Base-by-base conservation (phyloP, 2,329 filamentous ascomycete genomes). In the Fusarium sp. region DNA sequence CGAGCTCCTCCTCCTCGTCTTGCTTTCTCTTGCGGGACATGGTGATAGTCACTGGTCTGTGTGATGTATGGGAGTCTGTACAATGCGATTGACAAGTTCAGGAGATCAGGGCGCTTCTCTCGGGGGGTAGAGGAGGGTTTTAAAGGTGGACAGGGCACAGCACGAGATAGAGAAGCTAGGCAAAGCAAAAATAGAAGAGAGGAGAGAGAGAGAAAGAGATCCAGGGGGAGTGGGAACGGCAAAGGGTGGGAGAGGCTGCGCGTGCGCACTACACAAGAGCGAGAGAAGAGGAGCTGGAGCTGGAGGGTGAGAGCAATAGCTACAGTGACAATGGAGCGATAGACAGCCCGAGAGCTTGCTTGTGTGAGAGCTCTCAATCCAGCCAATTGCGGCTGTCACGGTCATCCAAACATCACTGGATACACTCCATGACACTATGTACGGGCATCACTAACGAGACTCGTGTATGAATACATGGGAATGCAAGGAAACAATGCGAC, bases 1-100 rank as follows among this genome's bases (percentile, higher is more conserved):
- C 84, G 38, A 88, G 85, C 81, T 87, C 86, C 65, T 87, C 86
- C 73, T 86, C 85, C 52, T 76, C 74, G 37, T 92, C 84, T 75
- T 85, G 84, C 83, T 86, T 86, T 83, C 86, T 85, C 85, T 88
- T 88, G 77, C 86, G 86, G 76, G 84, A 83, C 84, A 87, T 87
- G 69, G 64, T 80, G 38, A 54, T 51, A 63, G 63, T 54, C 60
- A 52, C 57, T 56, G 48, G 31, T 31, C 49, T 51, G 44, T 12
- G 37, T 56, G 65, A 29, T 74, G 60, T 52, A 60, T 51, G 63
- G 38, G 61, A 52, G 57, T 49, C 59, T 45, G 11, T 25, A 55
- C 27, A 49, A 60, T 66, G 57, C 65, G 58, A 66, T 64, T 75
- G 70, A 45, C 31, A 68, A 27, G 58, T 54, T 42, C 27, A 59